These are phyloP conservation scores for Chytriomyces confervae DNA, from an alignment of 192 early-diverging fungal genomes.

Conservation along the genomic window DNA sequence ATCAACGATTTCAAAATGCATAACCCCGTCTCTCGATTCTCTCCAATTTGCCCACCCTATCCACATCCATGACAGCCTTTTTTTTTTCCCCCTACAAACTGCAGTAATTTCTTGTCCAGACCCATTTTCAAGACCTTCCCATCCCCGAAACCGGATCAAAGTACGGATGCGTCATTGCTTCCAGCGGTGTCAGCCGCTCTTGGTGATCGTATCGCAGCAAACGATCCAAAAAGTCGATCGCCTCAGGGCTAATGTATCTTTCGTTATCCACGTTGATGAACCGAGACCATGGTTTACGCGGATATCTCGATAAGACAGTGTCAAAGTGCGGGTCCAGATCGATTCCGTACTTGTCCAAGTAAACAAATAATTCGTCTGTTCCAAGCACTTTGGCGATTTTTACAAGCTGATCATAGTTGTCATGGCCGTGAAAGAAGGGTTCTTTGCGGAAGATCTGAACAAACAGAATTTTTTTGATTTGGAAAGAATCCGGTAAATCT, in stretches of 20 bases:
- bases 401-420: slow-evolving; percentile 99
- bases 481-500: background rate
- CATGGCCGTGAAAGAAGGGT: slow-evolving; percentile 98
- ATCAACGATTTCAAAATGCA: no score
- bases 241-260: slow-evolving; percentile 79
- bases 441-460: slow-evolving; percentile 96
- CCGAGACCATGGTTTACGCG: slow-evolving; percentile 83
- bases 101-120: no score
- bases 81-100: no score
- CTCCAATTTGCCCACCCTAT: no score
- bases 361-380: slow-evolving; percentile 91
- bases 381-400: slow-evolving; percentile 98
- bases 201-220: slow-evolving; percentile 93
- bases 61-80: no score
- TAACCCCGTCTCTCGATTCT: no score
- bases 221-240: slow-evolving; percentile 88
- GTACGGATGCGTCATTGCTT: slow-evolving; percentile 92
- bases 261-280: slow-evolving; percentile 88
- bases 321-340: slow-evolving; percentile 89
- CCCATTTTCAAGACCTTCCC: background rate
- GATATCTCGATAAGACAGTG: slow-evolving; percentile 91
- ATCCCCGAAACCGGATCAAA: slow-evolving; percentile 61
- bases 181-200: slow-evolving; percentile 82
- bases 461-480: background rate
- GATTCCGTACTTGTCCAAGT: slow-evolving; percentile 96